Evolutionary conservation across 495 filamentous ascomycete species (phyloP).

Genomic region (Neurospora discreta): DNA sequence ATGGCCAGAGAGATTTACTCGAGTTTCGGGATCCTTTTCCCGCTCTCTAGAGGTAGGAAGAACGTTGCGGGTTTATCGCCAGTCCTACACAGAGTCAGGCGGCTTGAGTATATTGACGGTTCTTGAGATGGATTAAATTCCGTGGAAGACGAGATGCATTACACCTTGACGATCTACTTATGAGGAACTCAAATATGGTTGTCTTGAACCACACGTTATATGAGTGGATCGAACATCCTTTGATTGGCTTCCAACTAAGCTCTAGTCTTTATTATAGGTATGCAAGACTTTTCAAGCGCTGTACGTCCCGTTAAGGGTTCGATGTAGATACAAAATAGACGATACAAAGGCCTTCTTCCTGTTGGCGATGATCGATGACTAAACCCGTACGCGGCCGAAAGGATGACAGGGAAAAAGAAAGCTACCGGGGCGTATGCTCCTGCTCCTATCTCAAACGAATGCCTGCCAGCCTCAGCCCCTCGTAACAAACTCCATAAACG

Average conservation of each 20-base stretch:
- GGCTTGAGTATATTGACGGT: background rate
- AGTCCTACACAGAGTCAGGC: background rate
- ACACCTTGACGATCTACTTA: background rate
- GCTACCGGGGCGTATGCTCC: background rate
- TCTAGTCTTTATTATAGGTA: background rate
- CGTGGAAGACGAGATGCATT: background rate
- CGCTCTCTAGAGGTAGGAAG: conserved; percentile 8
- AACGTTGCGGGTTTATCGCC: background rate
- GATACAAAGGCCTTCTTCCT: background rate
- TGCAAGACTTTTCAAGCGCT: background rate
- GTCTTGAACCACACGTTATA: background rate
- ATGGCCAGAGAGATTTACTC: conserved; percentile 80
- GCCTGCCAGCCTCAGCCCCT: background rate
- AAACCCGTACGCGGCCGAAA: background rate
- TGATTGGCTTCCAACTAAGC: background rate
- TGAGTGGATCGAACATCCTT: background rate
- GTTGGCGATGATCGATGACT: background rate
- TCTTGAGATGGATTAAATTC: background rate
- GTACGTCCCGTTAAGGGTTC: background rate
- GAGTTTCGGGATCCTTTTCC: conserved; percentile 50
- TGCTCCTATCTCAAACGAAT: background rate
- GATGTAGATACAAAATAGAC: background rate
- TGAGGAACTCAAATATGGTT: background rate
- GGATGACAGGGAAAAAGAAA: background rate
- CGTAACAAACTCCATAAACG: conserved; percentile 3